Evolutionary conservation across 2,329 filamentous ascomycete species (phyloP), one percentile per base, ranked within the genome.

Genomic region (Dactylella cylindrospora): DNA sequence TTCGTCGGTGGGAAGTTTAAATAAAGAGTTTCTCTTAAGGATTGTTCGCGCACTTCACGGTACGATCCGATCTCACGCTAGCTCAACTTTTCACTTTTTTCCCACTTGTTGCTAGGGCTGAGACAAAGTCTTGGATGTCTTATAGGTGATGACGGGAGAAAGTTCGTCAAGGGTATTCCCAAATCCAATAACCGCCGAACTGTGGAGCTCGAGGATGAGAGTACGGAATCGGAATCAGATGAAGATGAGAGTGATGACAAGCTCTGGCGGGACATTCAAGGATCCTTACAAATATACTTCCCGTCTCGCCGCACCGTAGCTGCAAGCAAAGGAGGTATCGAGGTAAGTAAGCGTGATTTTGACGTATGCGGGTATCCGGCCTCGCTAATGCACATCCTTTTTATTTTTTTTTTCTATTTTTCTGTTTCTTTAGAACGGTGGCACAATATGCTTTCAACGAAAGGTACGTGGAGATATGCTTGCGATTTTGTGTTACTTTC

Each of bases 1-100:
- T 19, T 88, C 91, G 0, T 96, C 91, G 0, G 74, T 97, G 3
- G 93, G 91, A 13, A 82, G 82, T 6, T 71, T 97, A 33, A 89
- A 83, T 47, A 76, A 80, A 33, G 78, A 81, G 5, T 82, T 94
- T 59, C 72, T 96, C 31, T 73, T 74, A 49, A 75, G 75, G 17
- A 74, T 87, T 2, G 81, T 83, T 67, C 73, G 79, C 38, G 82
- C 83, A 8, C 78, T 79, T 19, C 76, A 76, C 74, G 83, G 81
- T 76, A 71, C 29, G 49, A 62, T 50, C 44, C 60, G 66, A 40
- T 26, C 13, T 22, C 19, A 25, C 22, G 17, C 29, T 2, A 9
- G 39, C 10, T 38, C 33, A 19, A 51, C 7, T 12, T 9, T 22
- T 15, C 29, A 5, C 15, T 29, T 13, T 36, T 51, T 41, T 26